phyloP scores from a whole-genome alignment of 371 early-diverging fungal genomes.

The Mortierella polycephala region DNA sequence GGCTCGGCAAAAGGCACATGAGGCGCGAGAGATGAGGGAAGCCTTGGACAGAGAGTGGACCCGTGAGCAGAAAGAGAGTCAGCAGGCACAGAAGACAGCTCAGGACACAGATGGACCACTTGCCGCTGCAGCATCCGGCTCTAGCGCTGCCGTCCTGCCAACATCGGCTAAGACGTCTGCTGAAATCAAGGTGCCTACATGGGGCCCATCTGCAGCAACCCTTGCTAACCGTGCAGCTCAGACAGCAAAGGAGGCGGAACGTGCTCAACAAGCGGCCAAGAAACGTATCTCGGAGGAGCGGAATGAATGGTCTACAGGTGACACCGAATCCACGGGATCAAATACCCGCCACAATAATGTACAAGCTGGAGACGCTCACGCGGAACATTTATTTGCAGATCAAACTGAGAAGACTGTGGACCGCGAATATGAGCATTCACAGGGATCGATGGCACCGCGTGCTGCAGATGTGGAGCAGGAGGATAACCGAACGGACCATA shows the following conservation, averaged over 20 bases:
- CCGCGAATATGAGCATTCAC: neutral
- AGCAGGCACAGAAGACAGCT: constrained; percentile 12
- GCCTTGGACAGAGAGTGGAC: constrained; percentile 23
- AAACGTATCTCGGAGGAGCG: constrained; percentile 23
- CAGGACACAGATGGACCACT: neutral
- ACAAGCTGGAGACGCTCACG: neutral
- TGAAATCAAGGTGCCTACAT: constrained; percentile 31
- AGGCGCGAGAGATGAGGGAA: constrained; percentile 23
- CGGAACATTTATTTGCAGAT: constrained; percentile 7
- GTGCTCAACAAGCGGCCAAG: constrained; percentile 12
- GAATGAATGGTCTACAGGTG: neutral
- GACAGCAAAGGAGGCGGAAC: constrained; percentile 25
- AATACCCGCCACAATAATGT: constrained; percentile 13
- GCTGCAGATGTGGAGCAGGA: constrained; percentile 18
- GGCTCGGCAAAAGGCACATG: constrained; percentile 16
- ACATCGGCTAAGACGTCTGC: neutral
- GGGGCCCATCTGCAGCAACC: constrained; percentile 45
- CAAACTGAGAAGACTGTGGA: constrained; percentile 2
- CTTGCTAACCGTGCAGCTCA: constrained; percentile 43
- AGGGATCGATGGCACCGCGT: neutral
- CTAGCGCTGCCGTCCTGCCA: neutral
- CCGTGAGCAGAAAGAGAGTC: constrained; percentile 11
- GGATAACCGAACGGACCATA: constrained; percentile 16
- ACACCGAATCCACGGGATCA: neutral
- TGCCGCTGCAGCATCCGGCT: neutral